Base-by-base conservation (phyloP, 352 stramenopile genomes). In the Plasmopara viticola region DNA sequence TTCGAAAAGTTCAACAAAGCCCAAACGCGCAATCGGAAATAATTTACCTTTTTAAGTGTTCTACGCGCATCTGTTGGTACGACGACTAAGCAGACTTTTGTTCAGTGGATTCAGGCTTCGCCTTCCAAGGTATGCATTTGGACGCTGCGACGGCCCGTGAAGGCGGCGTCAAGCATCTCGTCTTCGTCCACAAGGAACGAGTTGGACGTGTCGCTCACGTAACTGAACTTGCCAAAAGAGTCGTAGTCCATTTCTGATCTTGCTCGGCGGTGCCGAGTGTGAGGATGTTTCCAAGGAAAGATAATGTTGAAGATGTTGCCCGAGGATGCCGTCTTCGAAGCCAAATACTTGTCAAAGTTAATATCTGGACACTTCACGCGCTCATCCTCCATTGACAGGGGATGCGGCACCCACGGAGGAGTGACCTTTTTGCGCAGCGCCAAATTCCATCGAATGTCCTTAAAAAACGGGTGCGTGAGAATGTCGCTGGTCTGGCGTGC, bases 151-250 rank as follows among this genome's bases (percentile, higher is more conserved):
- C 83, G 72, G 7, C 83, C 83, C 10, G 80, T 88, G 58, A 93
- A 93, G 17, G 83, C 83, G 14, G 83, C 72, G 43, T 93, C 83
- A 29, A 93, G 74, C 78, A 93, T 93, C 55, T 93, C 83, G 57
- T 93, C 83, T 73, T 93, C 83, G 61, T 93, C 83, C 56, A 93
- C 83, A 9, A 93, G 64, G 64, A 93, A 93, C 54, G 83, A 93
- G 56, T 89, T 90, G 28, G 80, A 90, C 51, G 80, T 90, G 64
- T 93, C 83, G 58, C 83, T 91, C 52, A 93, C 81, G 66, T 91
- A 93, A 63, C 83, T 93, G 46, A 93, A 93, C 59, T 90, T 90
- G 65, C 80, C 83, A 48, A 93, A 93, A 37, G 65, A 77, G 61
- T 92, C 81, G 56, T 74, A 78, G 25, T 86, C 64, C 48, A 67